phyloP scores from a whole-genome alignment of 257 asterid genomes.

The Fraxinus excelsior region DNA sequence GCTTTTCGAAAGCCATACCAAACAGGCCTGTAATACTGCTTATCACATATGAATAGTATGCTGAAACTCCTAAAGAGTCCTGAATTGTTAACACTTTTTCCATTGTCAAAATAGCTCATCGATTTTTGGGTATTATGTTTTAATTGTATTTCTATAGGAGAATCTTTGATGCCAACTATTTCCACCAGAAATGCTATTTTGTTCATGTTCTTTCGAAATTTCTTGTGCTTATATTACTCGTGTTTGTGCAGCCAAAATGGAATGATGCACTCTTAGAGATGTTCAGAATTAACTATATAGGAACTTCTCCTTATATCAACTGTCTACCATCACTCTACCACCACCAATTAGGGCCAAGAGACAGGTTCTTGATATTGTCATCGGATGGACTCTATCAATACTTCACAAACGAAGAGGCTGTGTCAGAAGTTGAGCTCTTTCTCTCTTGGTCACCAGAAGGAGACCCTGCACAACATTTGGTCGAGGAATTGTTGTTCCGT shows the following conservation, averaged over 20 bases:
- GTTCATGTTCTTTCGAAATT: neutral
- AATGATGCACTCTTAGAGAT: constrained; percentile 81
- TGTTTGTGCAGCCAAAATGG: constrained; percentile 83
- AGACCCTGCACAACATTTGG: constrained; percentile 96
- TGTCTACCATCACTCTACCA: constrained; percentile 81
- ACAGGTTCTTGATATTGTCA: constrained; percentile 73
- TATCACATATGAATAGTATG: neutral
- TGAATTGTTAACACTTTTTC: neutral
- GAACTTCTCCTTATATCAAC: constrained; percentile 67
- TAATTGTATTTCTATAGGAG: neutral
- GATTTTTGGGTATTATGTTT: neutral
- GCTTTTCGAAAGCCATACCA: neutral
- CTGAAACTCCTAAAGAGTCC: neutral
- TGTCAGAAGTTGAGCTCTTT: constrained; percentile 80
- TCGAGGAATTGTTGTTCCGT: constrained; percentile 82
- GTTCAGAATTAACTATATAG: constrained; percentile 78
- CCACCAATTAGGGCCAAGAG: constrained; percentile 71
- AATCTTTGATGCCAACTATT: neutral
- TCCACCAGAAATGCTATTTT: neutral
- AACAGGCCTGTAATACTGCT: too few species aligned
- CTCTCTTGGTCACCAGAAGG: constrained; percentile 92
- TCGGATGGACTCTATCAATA: constrained; percentile 94
- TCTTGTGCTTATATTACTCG: constrained; percentile 18
- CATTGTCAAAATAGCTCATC: neutral
- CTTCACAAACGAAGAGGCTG: constrained; percentile 96